Conservation (phyloP, 495 filamentous ascomycete species). For the Podospora tetraspora region DNA sequence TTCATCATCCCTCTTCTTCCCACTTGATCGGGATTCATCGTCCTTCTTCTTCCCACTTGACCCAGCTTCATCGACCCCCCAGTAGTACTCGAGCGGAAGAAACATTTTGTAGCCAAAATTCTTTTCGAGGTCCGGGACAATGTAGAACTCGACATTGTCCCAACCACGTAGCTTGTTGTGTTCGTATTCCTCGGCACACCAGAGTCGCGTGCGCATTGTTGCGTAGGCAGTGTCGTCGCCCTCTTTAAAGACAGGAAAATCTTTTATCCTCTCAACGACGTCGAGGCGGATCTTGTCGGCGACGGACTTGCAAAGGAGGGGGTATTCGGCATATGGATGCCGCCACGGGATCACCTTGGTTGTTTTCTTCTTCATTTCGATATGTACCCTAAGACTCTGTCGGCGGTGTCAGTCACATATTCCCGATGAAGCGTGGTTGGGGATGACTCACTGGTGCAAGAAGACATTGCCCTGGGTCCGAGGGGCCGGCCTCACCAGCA, state of each 20-base stretch:
- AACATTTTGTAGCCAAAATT: not conserved
- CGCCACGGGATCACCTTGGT: not conserved
- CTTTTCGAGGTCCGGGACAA: not conserved
- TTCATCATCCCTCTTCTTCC: too few relatives aligned
- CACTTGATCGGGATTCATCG: too few relatives aligned
- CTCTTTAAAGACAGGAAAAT: not conserved
- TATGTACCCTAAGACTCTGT: not conserved
- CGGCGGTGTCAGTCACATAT: not conserved
- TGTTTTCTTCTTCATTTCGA: not conserved
- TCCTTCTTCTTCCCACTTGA: not conserved
- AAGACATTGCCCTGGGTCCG: not conserved
- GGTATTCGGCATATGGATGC: not conserved
- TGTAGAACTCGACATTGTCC: not conserved
- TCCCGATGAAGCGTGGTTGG: not conserved
- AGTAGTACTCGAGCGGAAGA: not conserved
- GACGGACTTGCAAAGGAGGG: not conserved
- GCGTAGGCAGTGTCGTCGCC: not conserved
- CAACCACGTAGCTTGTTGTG: not conserved
- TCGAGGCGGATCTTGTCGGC: not conserved
- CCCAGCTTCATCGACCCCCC: not conserved
- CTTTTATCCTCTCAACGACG: not conserved
- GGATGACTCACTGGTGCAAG: not conserved
- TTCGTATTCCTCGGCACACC: not conserved
- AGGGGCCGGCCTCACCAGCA: not conserved
- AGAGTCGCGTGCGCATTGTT: not conserved